phyloP scores from a whole-genome alignment of 2,329 filamentous ascomycete genomes.

The Alternaria novae-zelandiae region DNA sequence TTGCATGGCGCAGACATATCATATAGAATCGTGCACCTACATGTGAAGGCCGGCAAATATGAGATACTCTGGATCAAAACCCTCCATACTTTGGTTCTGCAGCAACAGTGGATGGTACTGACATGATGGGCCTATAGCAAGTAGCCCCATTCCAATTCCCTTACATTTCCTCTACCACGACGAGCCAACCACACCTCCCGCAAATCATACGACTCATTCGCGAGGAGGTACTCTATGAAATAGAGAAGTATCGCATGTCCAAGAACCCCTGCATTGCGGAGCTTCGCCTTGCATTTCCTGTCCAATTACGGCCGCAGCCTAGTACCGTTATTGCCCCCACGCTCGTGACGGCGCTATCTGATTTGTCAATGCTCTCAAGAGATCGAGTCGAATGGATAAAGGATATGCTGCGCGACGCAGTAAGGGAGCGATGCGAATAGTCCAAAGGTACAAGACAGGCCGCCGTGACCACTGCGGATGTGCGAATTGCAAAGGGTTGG shows the following conservation, averaged over 20 bases:
- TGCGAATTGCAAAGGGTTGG: background rate
- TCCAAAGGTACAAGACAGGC: background rate
- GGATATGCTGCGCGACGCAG: background rate
- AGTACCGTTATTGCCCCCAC: no score
- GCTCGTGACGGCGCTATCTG: no score
- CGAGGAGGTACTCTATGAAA: no score
- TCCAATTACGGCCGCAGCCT: no score
- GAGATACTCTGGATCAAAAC: background rate
- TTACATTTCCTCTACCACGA: no score
- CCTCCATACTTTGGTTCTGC: background rate
- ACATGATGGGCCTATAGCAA: background rate
- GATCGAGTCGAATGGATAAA: background rate
- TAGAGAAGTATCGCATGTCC: no score
- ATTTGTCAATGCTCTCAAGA: background rate
- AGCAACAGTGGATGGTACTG: rapidly evolving
- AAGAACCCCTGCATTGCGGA: no score
- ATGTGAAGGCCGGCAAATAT: background rate
- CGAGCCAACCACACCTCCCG: no score
- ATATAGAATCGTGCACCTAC: background rate
- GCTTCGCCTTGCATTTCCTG: no score
- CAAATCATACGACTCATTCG: no score
- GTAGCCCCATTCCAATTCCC: background rate
- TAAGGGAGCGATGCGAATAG: background rate
- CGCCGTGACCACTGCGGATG: background rate
- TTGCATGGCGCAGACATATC: background rate